A percentile compares a stretch with the other conserved stretches of the same genome.
Evolutionary conservation across 805 yeast genomes (phyloP).

Genomic region (Tetrapisispora iriomotensis): DNA sequence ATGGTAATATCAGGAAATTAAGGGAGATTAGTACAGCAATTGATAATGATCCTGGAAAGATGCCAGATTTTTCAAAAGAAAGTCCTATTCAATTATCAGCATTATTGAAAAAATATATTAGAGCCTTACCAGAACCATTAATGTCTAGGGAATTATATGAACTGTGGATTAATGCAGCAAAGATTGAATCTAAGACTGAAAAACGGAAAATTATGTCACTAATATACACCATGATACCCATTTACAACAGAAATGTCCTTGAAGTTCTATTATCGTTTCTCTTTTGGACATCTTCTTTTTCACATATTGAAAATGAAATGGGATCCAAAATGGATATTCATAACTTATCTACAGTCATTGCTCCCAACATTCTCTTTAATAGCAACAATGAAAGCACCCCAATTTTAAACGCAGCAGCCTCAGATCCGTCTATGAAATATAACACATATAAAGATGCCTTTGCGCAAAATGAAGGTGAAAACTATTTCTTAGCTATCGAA

Average conservation of each 20-base stretch:
- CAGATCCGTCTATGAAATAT: constrained; percentile 16
- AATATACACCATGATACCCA: constrained; percentile 73
- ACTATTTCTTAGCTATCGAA: constrained; percentile 82
- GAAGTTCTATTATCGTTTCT: constrained; percentile 81
- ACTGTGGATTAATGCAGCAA: constrained; percentile 67
- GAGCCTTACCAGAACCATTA: constrained; percentile 90
- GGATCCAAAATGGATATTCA: constrained; percentile 96
- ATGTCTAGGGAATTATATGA: constrained; percentile 68
- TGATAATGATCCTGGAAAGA: constrained; percentile 59
- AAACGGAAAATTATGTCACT: constrained; percentile 43
- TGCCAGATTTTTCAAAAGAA: constrained; percentile 64
- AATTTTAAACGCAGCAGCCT: constrained; percentile 3
- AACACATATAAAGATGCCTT: constrained; percentile 31
- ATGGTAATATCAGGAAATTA: constrained; percentile 83
- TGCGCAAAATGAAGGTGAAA: constrained; percentile 46
- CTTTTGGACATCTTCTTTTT: constrained; percentile 92
- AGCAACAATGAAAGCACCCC: constrained; percentile 7
- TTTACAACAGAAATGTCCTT: constrained; percentile 68
- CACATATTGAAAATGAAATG: constrained; percentile 80
- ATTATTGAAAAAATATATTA: constrained; percentile 74
- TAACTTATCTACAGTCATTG: constrained; percentile 87
- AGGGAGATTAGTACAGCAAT: constrained; percentile 64
- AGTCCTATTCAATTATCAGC: constrained; percentile 91
- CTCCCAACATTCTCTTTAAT: constrained; percentile 77
- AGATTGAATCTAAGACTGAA: constrained; percentile 37